Base-by-base conservation (phyloP, 805 yeast genomes). In the Metschnikowia matae region DNA sequence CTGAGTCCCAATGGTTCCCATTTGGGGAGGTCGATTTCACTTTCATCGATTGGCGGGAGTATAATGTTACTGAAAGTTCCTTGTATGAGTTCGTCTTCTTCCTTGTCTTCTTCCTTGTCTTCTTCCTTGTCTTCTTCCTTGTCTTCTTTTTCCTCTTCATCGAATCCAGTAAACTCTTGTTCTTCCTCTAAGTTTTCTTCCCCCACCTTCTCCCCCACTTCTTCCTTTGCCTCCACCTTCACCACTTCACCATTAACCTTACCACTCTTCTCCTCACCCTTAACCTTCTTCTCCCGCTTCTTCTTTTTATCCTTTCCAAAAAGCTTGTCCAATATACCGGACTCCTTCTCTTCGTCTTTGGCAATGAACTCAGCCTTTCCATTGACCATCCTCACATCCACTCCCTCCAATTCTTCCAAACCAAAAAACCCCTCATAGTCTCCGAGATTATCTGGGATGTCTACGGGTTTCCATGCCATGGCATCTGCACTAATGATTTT, bases 361-460 rank as follows among this genome's bases (percentile, higher is more conserved):
- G 67, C 67, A 8, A 68, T 57, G 60, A 85, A 86, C 48, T 79
- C 79, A 0, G 85, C 83, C 46, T 74, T 70, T 13, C 96, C 96
- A 54, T 87, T 73, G 2, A 82, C 80, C 48, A 83, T 75, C 52
- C 87, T 82, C 6, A 92, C 91, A 60, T 79, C 91, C 33, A 92
- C 97, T 40, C 97, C 97, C 50, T 89, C 97, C 46, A 94, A 77
- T 64, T 92, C 98, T 65, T 92, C 99, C 34, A 94, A 71, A 0
- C 97, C 99, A 64, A 84, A 89, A 60, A 91, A 85, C 0, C 97
- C 97, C 56, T 87, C 91, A 62, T 86, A 88, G 66, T 89, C 96
- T 53, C 84, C 96, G 45, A 88, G 68, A 23, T 89, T 84, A 55
- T 88, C 92, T 4, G 95, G 92, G 47, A 91, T 78, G 2, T 84